Base-by-base conservation (phyloP, 1,139 yeast genomes). In the Arxiozyma slooffiae region DNA sequence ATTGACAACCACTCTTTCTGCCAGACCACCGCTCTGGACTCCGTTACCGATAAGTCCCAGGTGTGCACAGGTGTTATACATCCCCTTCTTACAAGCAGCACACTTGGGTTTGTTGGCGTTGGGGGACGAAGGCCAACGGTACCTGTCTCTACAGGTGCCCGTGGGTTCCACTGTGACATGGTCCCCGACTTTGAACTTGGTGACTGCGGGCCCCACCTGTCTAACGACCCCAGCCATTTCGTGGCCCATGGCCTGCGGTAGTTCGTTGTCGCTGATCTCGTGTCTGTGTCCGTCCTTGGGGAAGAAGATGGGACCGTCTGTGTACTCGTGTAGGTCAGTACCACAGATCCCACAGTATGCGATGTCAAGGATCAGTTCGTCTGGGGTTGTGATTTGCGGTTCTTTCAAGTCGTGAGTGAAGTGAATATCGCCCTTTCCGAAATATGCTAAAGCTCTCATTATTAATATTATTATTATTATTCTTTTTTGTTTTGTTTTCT, bases 201-300 rank as follows among this genome's bases (percentile, higher is more conserved):
- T 59, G 11, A 67, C 70, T 18, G 52, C 59, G 1, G 61, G 48
- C 23, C 79, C 78, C 24, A 74, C 63, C n/a, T 59, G 68, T 7
- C 61, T 58, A 22, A 75, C 73, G n/a, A 68, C 62, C 39, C 78
- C 79, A n/a, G 73, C 61, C 55, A 71, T 67, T 62, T 82, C 89
- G 62, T 82, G 89, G 22, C 89, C 89, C 67, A 82, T 58, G 2
- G 72, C 66, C 50, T 70, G 63, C 14, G 77, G 78, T 20, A 68
- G 55, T 14, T 44, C 30, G 22, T 58, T 55, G 11, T 70, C 70
- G 2, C 74, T 69, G 42, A 69, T 55, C 9, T 60, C 60, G 53
- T 71, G 66, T 6, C 64, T 64, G 7, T 60, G 61, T 9, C 66
- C 67, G 44, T 64, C 62, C 26, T 56, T 48, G 3, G 61, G 61